Evolutionary conservation across 345 rosid genomes (phyloP), one percentile per base, ranked within the genome.

Genomic region (Euphorbia tirucalli): DNA sequence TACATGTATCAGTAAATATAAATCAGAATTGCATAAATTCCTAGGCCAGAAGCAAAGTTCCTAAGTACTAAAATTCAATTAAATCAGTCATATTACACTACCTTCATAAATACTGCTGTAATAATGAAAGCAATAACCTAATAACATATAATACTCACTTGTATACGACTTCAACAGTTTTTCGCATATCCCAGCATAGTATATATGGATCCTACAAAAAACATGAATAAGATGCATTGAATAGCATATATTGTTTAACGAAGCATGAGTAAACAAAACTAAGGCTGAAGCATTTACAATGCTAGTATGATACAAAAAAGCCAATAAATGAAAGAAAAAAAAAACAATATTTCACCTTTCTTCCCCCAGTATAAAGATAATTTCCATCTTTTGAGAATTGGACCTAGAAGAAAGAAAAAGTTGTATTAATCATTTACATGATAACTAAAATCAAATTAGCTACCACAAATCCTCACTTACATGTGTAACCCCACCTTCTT

Each of bases 311-410:
- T 41, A 10, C 46, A 41, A 41, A 41, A 41, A 41, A 2, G 14
- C 9, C n/a, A 31, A 31, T 18, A 30, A 31, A 15, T 15, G 30
- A 58, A 65, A 46, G 13, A 14, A 65, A 62, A 35, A 14, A 65
- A 62, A 35, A 18, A 25, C n/a, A 46, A 37, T 27, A 27, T 14
- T 27, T 70, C 83, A 93, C 98, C 97, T 93, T 92, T 50, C 99
- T 86, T 49, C 90, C 98, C 77, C 98, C 99, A 5, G 97, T 86
- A 66, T 89, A 95, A 57, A 95, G 83, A 81, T 92, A 92, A 78
- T 89, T 92, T 68, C 99, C 98, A 79, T 95, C 99, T 79, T 85
- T 89, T 15, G 99, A 95, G 86, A 95, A 95, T 56, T 88, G 87
- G 49, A 95, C 91, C 99, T 95, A 84, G 74, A 82, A 66, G 69